These are phyloP conservation scores for baker's yeast (Saccharomyces cerevisiae) DNA, from an alignment of 805 yeast genomes.

Conservation along the genomic window DNA sequence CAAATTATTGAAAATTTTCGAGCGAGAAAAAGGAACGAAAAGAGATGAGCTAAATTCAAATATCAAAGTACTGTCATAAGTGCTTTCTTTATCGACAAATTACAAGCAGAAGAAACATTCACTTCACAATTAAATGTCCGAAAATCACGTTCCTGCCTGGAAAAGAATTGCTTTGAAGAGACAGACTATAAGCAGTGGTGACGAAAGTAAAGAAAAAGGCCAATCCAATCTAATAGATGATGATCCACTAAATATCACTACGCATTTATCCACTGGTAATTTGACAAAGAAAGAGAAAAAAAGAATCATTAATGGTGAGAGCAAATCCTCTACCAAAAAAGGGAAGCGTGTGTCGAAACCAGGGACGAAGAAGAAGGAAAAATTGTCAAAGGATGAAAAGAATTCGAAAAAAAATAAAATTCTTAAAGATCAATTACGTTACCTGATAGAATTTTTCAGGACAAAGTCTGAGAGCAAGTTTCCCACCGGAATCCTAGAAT, in stretches of 20 bases:
- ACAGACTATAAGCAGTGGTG: constrained; percentile 5
- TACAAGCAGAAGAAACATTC: not conserved
- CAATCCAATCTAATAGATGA: constrained; percentile 10
- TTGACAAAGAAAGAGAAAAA: constrained; percentile 27
- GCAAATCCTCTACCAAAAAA: constrained; percentile 12
- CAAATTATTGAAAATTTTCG: not conserved
- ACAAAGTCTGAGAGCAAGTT: constrained; percentile 18
- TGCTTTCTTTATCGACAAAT: not conserved
- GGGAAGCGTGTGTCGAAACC: constrained; percentile 6
- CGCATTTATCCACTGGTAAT: constrained; percentile 30
- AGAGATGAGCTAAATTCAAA: not conserved
- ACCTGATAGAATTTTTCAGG: constrained; percentile 28
- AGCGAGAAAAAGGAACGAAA: not conserved
- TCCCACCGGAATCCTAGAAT: constrained; percentile 15
- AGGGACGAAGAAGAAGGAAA: constrained; percentile 14
- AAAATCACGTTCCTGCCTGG: constrained; percentile 31
- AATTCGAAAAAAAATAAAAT: constrained; percentile 18
- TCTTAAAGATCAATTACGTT: constrained; percentile 29
- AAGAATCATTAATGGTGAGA: constrained; percentile 21
- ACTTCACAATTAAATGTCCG: constrained; percentile 6
- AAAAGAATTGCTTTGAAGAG: constrained; percentile 23
- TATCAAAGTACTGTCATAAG: not conserved
- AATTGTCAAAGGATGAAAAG: constrained; percentile 24
- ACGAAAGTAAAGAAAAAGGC: not conserved
- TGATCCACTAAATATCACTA: constrained; percentile 31